Percentiles rank a stretch among this genome's conserved stretches.
Conservation (phyloP, 164 flowering plant genomes). For the Berberis vulgaris region DNA sequence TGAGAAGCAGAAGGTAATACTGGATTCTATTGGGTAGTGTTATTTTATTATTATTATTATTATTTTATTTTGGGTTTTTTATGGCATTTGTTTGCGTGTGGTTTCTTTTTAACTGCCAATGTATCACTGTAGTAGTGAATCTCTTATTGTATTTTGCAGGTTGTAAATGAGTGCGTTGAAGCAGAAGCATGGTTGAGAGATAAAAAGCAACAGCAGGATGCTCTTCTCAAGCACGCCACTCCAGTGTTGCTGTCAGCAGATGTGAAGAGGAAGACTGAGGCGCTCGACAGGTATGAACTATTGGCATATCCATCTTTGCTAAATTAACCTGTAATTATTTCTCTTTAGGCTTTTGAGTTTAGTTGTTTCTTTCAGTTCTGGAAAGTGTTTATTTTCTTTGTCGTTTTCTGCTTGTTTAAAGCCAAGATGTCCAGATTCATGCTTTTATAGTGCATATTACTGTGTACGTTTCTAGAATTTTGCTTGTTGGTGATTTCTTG, state of each 20-base stretch:
- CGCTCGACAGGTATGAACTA: conserved; percentile 70
- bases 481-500: too few relatives aligned
- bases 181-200: conserved; percentile 93
- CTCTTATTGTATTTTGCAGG: conserved; percentile 28
- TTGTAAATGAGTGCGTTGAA: conserved; percentile 71
- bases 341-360: too few relatives aligned
- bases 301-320: neutral
- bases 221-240: conserved; percentile 67
- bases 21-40: neutral
- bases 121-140: neutral
- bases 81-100: neutral
- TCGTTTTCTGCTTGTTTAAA: too few relatives aligned
- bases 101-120: neutral
- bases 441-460: too few relatives aligned
- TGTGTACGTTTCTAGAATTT: too few relatives aligned
- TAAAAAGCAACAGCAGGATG: conserved; percentile 76
- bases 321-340: too few relatives aligned
- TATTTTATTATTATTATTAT: neutral
- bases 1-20: conserved; percentile 81
- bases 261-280: conserved; percentile 71
- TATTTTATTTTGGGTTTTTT: neutral
- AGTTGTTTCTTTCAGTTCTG: too few relatives aligned
- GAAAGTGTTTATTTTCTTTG: too few relatives aligned
- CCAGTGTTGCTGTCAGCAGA: conserved; percentile 74
- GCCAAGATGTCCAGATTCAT: too few relatives aligned